Conservation (phyloP, 2,329 filamentous ascomycete species). For the Fusarium sp. region DNA sequence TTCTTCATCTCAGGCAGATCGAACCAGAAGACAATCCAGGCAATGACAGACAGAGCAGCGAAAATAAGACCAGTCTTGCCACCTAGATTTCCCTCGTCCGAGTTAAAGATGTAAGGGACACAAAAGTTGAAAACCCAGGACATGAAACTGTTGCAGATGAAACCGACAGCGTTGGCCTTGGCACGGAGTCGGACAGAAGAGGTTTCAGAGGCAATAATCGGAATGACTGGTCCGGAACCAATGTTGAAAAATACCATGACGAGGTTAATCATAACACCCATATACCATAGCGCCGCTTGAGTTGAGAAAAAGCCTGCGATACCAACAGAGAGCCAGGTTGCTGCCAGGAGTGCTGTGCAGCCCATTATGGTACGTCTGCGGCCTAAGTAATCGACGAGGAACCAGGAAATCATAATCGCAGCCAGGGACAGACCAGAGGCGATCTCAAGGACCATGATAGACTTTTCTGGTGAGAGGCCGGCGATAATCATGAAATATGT, state of each 20-base stretch:
- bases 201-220: neutral
- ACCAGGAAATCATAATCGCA: neutral
- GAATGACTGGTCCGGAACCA: neutral
- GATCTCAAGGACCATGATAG: neutral
- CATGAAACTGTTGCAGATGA: neutral
- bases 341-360: neutral
- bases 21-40: neutral
- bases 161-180: neutral
- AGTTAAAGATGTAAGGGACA: constrained; percentile 5
- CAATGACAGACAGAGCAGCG: neutral
- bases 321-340: neutral
- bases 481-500: neutral
- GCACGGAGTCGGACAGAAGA: constrained; percentile 4
- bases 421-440: neutral
- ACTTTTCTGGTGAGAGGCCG: neutral
- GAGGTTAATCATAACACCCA: neutral
- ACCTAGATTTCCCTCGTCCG: constrained; percentile 11
- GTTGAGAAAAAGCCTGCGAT: neutral
- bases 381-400: neutral
- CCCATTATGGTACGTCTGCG: neutral
- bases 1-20: constrained; percentile 6
- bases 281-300: neutral
- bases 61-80: constrained; percentile 9
- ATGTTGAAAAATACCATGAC: neutral
- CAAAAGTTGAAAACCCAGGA: neutral